These are phyloP conservation scores for Fusarium robinianum DNA, from an alignment of 2,329 filamentous ascomycete species.

Conservation along the genomic window DNA sequence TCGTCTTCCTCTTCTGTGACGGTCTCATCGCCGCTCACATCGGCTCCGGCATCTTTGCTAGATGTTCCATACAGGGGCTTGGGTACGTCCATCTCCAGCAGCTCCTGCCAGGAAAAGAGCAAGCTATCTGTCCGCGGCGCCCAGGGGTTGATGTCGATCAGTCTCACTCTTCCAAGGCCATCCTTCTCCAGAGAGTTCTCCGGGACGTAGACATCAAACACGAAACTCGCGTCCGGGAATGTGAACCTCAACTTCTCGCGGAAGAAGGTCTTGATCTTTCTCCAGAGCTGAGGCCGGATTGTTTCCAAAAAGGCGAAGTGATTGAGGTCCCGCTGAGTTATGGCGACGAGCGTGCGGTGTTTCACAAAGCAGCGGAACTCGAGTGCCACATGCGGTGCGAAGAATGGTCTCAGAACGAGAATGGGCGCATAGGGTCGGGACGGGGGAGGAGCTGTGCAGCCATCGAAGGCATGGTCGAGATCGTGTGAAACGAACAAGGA, in stretches of 20 bases:
- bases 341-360: slow-evolving; percentile 74
- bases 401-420: slow-evolving; percentile 84
- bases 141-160: slow-evolving; percentile 97
- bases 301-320: slow-evolving; percentile 79
- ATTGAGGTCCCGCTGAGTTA: slow-evolving; percentile 89
- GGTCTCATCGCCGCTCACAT: slow-evolving; percentile 44
- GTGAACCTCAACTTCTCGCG: slow-evolving; percentile 71
- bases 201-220: slow-evolving; percentile 92
- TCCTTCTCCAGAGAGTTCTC: slow-evolving; percentile 58
- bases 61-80: slow-evolving; percentile 57
- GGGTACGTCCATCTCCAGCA: slow-evolving; percentile 72
- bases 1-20: slow-evolving; percentile 47
- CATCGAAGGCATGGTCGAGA: slow-evolving; percentile 89
- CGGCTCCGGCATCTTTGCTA: slow-evolving; percentile 38
- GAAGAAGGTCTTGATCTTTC: slow-evolving; percentile 78
- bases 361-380: slow-evolving; percentile 98
- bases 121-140: slow-evolving; percentile 85
- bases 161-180: slow-evolving; percentile 73
- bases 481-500: slow-evolving; percentile 96
- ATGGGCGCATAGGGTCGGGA: slow-evolving; percentile 67
- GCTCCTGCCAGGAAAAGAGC: slow-evolving; percentile 87
- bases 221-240: slow-evolving; percentile 83
- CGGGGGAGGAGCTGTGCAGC: slow-evolving; percentile 50
- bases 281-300: slow-evolving; percentile 67
- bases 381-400: slow-evolving; percentile 84